Conservation (phyloP, 2,329 filamentous ascomycete species). For the Truncatella angustata region DNA sequence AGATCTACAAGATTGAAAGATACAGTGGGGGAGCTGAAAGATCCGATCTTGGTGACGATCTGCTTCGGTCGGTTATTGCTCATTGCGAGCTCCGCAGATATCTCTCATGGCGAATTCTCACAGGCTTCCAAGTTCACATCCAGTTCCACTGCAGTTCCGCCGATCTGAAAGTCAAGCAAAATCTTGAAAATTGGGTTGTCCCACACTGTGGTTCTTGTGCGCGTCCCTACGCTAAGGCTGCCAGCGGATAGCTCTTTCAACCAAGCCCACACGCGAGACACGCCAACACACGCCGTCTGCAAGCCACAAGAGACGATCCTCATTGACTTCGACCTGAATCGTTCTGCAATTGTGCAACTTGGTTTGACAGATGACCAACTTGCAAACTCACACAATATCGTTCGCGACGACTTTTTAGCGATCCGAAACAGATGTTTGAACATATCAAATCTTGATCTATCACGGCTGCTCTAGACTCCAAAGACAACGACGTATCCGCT, state of each 20-base stretch:
- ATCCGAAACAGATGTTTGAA: too few relatives aligned
- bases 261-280: conserved; percentile 7
- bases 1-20: conserved; percentile 1
- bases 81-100: background rate
- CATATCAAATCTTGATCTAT: too few relatives aligned
- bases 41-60: conserved; percentile 4
- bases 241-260: background rate
- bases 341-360: too few relatives aligned
- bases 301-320: conserved; percentile 9
- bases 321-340: background rate
- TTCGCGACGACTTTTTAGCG: too few relatives aligned
- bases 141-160: background rate
- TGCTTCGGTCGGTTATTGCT: background rate
- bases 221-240: background rate
- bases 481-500: too few relatives aligned
- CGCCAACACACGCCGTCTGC: too few relatives aligned
- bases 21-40: conserved; percentile 4
- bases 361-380: too few relatives aligned
- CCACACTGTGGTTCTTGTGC: background rate
- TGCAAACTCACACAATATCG: too few relatives aligned
- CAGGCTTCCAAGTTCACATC: too few relatives aligned
- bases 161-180: background rate
- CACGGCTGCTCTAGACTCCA: too few relatives aligned
- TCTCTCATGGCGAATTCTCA: background rate
- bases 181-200: background rate